A percentile compares a stretch with the other conserved stretches of the same genome.
These are phyloP conservation scores for Wolfiporia cocos DNA, from an alignment of 1,284 basidiomycete species.

Conservation along the genomic window DNA sequence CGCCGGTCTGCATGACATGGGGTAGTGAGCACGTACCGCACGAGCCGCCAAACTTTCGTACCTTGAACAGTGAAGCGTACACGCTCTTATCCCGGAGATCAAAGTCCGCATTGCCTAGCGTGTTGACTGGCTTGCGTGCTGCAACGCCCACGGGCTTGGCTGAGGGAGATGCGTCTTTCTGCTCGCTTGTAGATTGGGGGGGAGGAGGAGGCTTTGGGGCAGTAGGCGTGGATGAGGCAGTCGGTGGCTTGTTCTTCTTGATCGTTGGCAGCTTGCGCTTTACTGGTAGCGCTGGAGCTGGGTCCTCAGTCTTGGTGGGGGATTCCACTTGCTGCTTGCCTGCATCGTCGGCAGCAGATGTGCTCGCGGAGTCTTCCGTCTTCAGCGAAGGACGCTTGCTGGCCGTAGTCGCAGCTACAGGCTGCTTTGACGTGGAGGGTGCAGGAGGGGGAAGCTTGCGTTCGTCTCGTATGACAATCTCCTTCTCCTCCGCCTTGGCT, in stretches of 20 bases:
- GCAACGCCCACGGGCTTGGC: constrained; percentile 12
- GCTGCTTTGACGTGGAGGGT: constrained; percentile 6
- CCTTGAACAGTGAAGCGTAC: constrained; percentile 61
- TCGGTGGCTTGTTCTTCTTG: constrained; percentile 57
- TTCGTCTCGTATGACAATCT: constrained; percentile 34
- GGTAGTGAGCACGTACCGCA: too few species aligned
- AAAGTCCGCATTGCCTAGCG: constrained; percentile 45
- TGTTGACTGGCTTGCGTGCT: constrained; percentile 30
- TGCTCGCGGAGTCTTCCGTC: not conserved
- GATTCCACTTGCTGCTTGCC: constrained; percentile 7
- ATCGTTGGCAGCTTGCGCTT: constrained; percentile 67
- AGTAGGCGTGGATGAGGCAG: constrained; percentile 23
- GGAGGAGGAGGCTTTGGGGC: constrained; percentile 20
- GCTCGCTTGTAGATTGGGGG: too few species aligned
- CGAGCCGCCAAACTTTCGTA: constrained; percentile 29
- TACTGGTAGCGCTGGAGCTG: constrained; percentile 32
- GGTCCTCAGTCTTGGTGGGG: constrained; percentile 7
- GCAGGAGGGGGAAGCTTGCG: constrained; percentile 24
- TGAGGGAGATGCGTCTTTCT: constrained; percentile 22
- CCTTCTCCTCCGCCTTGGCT: constrained; percentile 22
- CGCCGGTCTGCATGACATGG: constrained; percentile 34
- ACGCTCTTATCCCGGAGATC: constrained; percentile 56
- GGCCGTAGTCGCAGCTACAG: not conserved
- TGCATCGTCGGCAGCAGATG: not conserved
- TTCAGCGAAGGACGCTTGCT: constrained; percentile 3